Conservation (phyloP, 2,329 filamentous ascomycete genomes). For the Parastagonospora nodorum region DNA sequence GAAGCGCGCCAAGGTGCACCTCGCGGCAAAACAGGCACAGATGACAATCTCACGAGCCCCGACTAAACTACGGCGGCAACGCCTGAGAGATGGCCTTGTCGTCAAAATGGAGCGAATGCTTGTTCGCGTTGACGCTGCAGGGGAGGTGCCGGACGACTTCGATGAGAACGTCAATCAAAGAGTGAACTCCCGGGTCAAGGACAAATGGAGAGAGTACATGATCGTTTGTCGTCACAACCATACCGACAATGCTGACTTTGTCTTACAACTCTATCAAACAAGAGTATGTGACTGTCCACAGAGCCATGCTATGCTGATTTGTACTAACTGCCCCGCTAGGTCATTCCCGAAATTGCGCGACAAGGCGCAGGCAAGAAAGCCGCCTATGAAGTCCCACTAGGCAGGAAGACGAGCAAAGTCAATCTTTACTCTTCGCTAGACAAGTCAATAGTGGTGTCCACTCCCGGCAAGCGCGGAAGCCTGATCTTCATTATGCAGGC, state of each 20-base stretch:
- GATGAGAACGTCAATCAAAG: constrained; percentile 67
- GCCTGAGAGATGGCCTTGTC: constrained; percentile 62
- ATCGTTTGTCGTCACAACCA: constrained; percentile 64
- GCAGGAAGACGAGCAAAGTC: constrained; percentile 58
- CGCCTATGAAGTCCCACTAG: constrained; percentile 62
- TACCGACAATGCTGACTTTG: constrained; percentile 60
- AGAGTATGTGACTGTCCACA: constrained; percentile 45
- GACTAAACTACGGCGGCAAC: constrained; percentile 45
- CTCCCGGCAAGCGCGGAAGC: constrained; percentile 58
- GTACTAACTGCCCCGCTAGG: constrained; percentile 29
- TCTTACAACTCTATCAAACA: constrained; percentile 65
- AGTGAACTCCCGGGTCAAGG: constrained; percentile 61
- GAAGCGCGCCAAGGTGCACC: constrained; percentile 43
- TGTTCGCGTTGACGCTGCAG: constrained; percentile 62
- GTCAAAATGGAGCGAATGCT: constrained; percentile 73
- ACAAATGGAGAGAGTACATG: constrained; percentile 70
- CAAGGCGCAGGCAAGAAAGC: constrained; percentile 59
- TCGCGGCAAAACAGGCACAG: constrained; percentile 48
- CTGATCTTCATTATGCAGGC: constrained; percentile 66
- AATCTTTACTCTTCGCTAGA: constrained; percentile 70
- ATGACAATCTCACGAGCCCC: constrained; percentile 43
- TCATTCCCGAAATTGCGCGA: constrained; percentile 65
- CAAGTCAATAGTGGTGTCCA: constrained; percentile 69
- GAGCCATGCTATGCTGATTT: background rate
- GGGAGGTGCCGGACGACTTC: constrained; percentile 63